phyloP scores from a whole-genome alignment of 2,329 filamentous ascomycete species.

The Diplodia mutila region DNA sequence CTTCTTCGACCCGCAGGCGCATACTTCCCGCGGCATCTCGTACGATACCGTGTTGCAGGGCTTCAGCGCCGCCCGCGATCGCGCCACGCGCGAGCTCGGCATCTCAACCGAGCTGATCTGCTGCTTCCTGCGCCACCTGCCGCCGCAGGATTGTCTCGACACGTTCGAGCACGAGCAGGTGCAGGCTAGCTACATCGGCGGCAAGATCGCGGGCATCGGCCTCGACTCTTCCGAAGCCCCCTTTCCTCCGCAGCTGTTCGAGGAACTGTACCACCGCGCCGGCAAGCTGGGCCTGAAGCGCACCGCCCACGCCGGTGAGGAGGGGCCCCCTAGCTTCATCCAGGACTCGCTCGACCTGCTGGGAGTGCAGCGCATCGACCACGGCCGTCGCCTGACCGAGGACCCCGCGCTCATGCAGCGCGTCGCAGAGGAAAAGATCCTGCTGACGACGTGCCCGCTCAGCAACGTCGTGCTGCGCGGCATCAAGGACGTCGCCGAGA shows the following conservation, averaged over 20 bases:
- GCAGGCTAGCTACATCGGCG: conserved; percentile 51
- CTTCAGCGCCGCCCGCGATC: conserved; percentile 62
- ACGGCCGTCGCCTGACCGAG: conserved; percentile 69
- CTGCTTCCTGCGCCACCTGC: conserved; percentile 73
- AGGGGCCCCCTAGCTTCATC: conserved; percentile 71
- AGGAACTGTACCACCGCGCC: conserved; percentile 63
- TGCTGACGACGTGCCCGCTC: conserved; percentile 74
- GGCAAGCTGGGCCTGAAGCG: conserved; percentile 56
- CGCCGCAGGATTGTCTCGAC: conserved; percentile 59
- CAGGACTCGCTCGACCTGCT: conserved; percentile 64
- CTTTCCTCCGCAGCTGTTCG: conserved; percentile 59
- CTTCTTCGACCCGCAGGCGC: conserved; percentile 81
- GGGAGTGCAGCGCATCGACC: conserved; percentile 70
- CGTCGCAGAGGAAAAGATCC: conserved; percentile 59
- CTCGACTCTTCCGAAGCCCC: conserved; percentile 64
- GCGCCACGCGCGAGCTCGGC: conserved; percentile 65
- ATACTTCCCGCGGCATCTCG: conserved; percentile 64
- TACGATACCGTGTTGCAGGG: conserved; percentile 68
- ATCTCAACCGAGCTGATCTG: conserved; percentile 69
- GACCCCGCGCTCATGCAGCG: conserved; percentile 62
- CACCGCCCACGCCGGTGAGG: conserved; percentile 79
- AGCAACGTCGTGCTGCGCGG: conserved; percentile 71
- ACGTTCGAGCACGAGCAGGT: conserved; percentile 53
- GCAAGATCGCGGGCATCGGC: conserved; percentile 65
- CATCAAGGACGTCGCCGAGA: conserved; percentile 55